Base-by-base conservation (phyloP, 2,329 filamentous ascomycete genomes). In the Diaporthe vexans region DNA sequence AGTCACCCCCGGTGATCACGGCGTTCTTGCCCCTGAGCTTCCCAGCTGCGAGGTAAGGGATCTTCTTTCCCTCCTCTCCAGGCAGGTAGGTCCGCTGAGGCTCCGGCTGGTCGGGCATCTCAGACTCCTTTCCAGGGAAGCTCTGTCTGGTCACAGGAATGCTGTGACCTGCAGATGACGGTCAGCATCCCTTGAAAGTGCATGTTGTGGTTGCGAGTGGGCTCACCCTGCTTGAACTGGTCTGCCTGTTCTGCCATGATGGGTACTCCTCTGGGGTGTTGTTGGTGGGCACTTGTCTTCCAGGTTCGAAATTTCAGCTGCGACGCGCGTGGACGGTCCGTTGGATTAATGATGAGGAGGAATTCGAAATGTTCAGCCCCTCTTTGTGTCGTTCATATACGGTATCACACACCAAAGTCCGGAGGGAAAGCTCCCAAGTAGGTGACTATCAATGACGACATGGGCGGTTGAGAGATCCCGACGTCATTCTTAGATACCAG, bases 1-100 rank as follows among this genome's bases (percentile, higher is more conserved):
- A 92, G 82, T 96, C 94, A 4, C 94, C 94, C 21, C 94, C 94
- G 0, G 94, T 96, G 79, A 97, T 96, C 74, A 97, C 83, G 10
- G 94, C 94, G 74, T 91, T 93, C 83, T 93, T 94, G 76, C 91
- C 94, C 79, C 90, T 83, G 9, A 97, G 89, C 84, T 97, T 97
- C 65, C 91, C 91, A 1, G 94, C 93, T 5, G 93, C 90, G 80
- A 92, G 91, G 85, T 97, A 96, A 63, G 88, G 88, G 79, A 93
- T 90, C 78, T 90, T 91, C 17, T 91, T 90, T 51, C 92, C 92
- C 74, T 93, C 90, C 24, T 89, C 88, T 19, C 73, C 73, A 9
- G 75, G 75, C 8, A 76, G 73, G 46, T 46, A 58, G 24, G 75
- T 75, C 24, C 56, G 51, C 72, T 75, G 56, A n/a, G 76, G 72